Base-by-base conservation (phyloP, 1,284 basidiomycete species). In the Clitocybe nebularis region DNA sequence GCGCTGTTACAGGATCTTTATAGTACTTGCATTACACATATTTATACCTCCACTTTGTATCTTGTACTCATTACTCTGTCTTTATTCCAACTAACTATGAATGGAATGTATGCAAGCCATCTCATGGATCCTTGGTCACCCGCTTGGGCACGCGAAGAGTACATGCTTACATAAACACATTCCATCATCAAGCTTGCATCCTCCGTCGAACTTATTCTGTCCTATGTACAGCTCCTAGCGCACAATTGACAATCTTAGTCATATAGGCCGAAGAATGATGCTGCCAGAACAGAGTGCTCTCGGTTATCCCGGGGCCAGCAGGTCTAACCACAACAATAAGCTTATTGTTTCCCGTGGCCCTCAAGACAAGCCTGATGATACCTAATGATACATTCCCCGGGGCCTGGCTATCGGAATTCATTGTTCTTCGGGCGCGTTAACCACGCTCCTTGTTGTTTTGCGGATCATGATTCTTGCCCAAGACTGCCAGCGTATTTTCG, bases 1-100 rank as follows among this genome's bases (percentile, higher is more conserved):
- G 14, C 14, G 29, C 29, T 32, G 29, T 32, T 21, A 32, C 23
- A 21, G 19, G 28, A 39, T 32, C 10, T 36, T 32, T 30, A 23
- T 32, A 13, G 19, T 26, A 39, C 28, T n/a, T 32, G 20, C 38
- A 39, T 28, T 35, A 22, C 30, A 41, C 32, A 24, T 41, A 41
- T 41, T 41, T 41, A 41, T 41, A 41, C 40, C 40, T 34, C 22
- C 22, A 21, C 17, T 41, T 19, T 41, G 32, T 41, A 35, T 41
- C 33, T 10, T 34, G 32, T 41, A 41, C 32, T 10, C 22, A 20
- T 13, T 14, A 33, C 22, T 35, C 14, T 25, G 33, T 32, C 19
- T 35, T 24, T 35, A 34, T 22, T 22, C 24, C 19, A 20, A 13
- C 22, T 25, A 36, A 41, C 22, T 30, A 19, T 35, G 11, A 8